Percentiles rank a stretch among this genome's conserved stretches.
These are phyloP conservation scores for Dactylonectria estremocensis DNA, from an alignment of 2,329 filamentous ascomycete genomes.

Conservation along the genomic window DNA sequence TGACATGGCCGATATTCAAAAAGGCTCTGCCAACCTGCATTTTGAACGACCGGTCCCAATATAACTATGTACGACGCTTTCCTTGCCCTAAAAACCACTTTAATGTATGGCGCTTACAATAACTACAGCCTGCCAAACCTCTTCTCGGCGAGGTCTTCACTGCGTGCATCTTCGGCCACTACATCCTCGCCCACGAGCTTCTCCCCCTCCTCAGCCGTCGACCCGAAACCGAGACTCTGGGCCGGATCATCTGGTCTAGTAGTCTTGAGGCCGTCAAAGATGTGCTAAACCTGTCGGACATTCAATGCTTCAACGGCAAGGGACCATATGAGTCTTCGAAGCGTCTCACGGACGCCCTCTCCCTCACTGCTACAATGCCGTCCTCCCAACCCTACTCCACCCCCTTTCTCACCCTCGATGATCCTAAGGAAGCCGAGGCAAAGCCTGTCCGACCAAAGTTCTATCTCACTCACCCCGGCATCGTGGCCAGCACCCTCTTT, in stretches of 20 bases:
- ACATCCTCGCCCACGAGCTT: conserved; percentile 87
- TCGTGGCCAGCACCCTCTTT: conserved; percentile 87
- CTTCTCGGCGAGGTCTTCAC: conserved; percentile 86
- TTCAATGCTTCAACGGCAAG: conserved; percentile 77
- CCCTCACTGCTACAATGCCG: conserved; percentile 80
- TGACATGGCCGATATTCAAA: conserved; percentile 87
- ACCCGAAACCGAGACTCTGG: conserved; percentile 60
- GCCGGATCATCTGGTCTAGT: conserved; percentile 88
- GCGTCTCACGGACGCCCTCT: conserved; percentile 86
- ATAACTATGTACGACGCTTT: conserved; percentile 52
- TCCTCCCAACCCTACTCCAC: conserved; percentile 71
- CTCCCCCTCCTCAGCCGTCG: conserved; percentile 77
- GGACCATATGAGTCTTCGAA: conserved; percentile 90
- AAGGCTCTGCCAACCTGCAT: conserved; percentile 66
- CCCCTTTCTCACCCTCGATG: conserved; percentile 66
- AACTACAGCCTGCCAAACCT: conserved; percentile 66
- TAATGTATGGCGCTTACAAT: conserved; percentile 13
- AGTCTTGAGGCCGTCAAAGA: conserved; percentile 78
- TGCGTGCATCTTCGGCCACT: conserved; percentile 96
- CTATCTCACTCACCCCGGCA: conserved; percentile 88
- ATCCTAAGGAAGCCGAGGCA: conserved; percentile 41
- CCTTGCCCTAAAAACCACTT: background rate
- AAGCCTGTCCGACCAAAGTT: conserved; percentile 68
- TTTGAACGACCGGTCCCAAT: conserved; percentile 57
- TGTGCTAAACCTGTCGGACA: conserved; percentile 76